Base-by-base conservation (phyloP, 176 grass and related monocot species). In the Aegilops tauschii region DNA sequence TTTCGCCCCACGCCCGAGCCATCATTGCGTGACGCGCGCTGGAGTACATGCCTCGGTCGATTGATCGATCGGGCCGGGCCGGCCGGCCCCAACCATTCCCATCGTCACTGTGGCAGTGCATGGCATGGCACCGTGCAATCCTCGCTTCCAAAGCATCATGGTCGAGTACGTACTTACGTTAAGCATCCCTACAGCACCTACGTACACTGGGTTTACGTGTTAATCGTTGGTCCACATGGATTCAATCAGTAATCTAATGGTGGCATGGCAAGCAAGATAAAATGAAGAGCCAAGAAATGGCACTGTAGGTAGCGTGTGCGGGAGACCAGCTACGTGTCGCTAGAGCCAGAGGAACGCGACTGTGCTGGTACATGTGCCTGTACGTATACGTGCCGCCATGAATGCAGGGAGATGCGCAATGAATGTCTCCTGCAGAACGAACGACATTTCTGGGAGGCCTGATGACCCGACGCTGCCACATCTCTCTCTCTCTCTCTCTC, bases 371-470 rank as follows among this genome's bases (percentile, higher is more conserved):
- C 76, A 44, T 71, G 54, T 58, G 18, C 54, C 42, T 44, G 42
- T 44, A 9, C 52, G 79, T 83, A 79, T 73, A 23, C 30, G 59
- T 64, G 13, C 20, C 10, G 79, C 79, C 77, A 86, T 86, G 47
- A 89, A 89, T 83, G 84, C 39, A 82, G 82, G 82, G 82, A 69
- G 80, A 20, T 52, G 64, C 62, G 86, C 82, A 85, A 65, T 91
- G 39, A 91, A 85, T 86, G 45, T 56, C 70, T 81, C 82, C 88
- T 83, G 88, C 82, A 90, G 72, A 84, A 93, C 86, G 92, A 93
- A 76, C 86, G 88, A 61, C 88, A 93, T 90, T 90, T 90, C 84
- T 84, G 83, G 82, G 82, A 90, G 86, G 18, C 54, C 82, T 76
- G 68, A 30, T 44, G 83, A 75, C 84, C 61, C 49, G 35, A 20